These are phyloP conservation scores for Xylaria multiplex DNA, from an alignment of 2,329 filamentous ascomycete species.

Conservation along the genomic window DNA sequence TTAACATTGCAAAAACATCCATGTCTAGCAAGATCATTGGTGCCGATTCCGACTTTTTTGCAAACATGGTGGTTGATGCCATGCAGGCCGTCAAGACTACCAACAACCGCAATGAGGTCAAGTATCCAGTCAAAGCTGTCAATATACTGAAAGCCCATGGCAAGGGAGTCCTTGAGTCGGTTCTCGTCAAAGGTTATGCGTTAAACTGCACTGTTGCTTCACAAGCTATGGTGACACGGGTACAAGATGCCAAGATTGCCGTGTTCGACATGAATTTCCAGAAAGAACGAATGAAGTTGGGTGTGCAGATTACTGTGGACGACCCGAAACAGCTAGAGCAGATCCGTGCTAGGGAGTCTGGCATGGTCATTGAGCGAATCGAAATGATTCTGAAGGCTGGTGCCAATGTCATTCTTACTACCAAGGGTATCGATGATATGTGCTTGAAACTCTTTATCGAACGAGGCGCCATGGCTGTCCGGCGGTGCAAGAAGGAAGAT, in stretches of 20 bases:
- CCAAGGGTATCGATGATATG: slow-evolving; percentile 97
- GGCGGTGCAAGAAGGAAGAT: slow-evolving; percentile 98
- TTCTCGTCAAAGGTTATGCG: slow-evolving; percentile 94
- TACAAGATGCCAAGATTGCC: slow-evolving; percentile 95
- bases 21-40: slow-evolving; percentile 99
- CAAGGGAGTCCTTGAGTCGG: slow-evolving; percentile 87
- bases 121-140: slow-evolving; percentile 98
- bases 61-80: slow-evolving; percentile 95
- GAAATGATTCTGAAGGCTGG: slow-evolving; percentile 98
- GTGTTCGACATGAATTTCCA: slow-evolving; percentile 98
- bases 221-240: slow-evolving; percentile 94
- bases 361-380: slow-evolving; percentile 91
- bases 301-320: slow-evolving; percentile 97
- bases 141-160: slow-evolving; percentile 99
- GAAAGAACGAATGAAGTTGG: slow-evolving; percentile 99
- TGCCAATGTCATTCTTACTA: slow-evolving; percentile 95
- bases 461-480: slow-evolving; percentile 92
- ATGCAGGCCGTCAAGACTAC: slow-evolving; percentile 94
- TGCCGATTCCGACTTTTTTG: slow-evolving; percentile 93
- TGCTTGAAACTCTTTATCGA: slow-evolving; percentile 95
- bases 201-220: slow-evolving; percentile 98
- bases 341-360: slow-evolving; percentile 91
- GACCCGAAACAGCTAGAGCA: slow-evolving; percentile 97
- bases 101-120: slow-evolving; percentile 89
- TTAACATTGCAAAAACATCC: slow-evolving; percentile 97